Percentiles rank a stretch among this genome's conserved stretches.
These are phyloP conservation scores for Alternaria consortialis DNA, from an alignment of 2,329 filamentous ascomycete species.

Conservation along the genomic window DNA sequence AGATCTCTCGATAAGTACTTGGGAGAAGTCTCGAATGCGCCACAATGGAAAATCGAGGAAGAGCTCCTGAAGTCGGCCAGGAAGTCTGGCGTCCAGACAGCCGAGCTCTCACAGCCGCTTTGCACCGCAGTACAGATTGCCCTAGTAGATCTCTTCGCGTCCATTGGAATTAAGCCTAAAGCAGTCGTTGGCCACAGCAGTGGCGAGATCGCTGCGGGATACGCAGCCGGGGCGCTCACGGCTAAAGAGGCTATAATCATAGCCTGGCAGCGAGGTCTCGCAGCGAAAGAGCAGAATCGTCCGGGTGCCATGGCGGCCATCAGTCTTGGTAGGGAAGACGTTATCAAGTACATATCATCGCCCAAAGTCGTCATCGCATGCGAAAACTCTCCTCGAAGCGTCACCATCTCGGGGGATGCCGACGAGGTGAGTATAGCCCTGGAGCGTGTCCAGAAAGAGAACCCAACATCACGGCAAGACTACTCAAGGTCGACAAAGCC, in stretches of 20 bases:
- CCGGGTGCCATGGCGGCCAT: conserved; percentile 27
- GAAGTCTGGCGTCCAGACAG: conserved; percentile 17
- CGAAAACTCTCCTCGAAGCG: conserved; percentile 29
- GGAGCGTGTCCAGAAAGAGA: conserved; percentile 21
- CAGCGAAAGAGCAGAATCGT: not conserved
- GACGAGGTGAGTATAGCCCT: conserved; percentile 1
- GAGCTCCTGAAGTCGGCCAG: conserved; percentile 18
- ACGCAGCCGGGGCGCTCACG: conserved; percentile 42
- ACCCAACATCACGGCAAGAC: conserved; percentile 28
- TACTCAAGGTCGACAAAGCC: conserved; percentile 31
- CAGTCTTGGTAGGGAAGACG: conserved; percentile 10
- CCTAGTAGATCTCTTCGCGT: conserved; percentile 19
- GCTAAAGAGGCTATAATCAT: conserved; percentile 24
- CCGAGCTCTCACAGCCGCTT: conserved; percentile 32
- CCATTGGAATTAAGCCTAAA: conserved; percentile 20
- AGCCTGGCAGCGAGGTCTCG: conserved; percentile 28
- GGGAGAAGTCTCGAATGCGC: not conserved
- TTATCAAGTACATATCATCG: not conserved
- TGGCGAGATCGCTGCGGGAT: conserved; percentile 55
- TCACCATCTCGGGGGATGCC: conserved; percentile 36
- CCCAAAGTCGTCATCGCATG: conserved; percentile 16
- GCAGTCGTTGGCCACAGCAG: conserved; percentile 51
- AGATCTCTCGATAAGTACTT: conserved; percentile 16
- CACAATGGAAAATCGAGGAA: conserved; percentile 20
- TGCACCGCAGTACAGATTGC: conserved; percentile 37